Evolutionary conservation across 495 filamentous ascomycete species (phyloP).

Genomic region (Stereocaulon alpinum): DNA sequence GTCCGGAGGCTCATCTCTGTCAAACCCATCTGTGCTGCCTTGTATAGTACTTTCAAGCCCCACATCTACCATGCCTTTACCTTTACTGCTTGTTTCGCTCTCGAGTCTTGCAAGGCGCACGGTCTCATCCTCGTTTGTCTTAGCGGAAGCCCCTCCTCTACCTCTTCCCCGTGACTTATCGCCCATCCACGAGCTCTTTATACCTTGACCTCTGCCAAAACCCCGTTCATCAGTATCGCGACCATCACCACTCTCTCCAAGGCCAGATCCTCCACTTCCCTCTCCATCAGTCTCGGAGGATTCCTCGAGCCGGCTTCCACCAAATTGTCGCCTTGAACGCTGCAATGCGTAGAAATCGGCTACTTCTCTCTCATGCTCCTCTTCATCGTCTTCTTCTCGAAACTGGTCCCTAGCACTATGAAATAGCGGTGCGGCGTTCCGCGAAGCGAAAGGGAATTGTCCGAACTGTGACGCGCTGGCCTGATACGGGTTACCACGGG

Average conservation of each 20-base stretch:
- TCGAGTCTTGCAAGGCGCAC: conserved; percentile 22
- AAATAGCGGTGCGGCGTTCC: conserved; percentile 72
- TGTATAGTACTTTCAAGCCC: conserved; percentile 61
- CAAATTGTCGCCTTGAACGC: conserved; percentile 77
- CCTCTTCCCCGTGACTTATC: conserved; percentile 29
- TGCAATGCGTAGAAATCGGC: conserved; percentile 90
- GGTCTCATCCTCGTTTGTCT: conserved; percentile 26
- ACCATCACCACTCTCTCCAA: conserved; percentile 44
- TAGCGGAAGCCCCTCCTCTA: conserved; percentile 19
- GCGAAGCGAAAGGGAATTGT: conserved; percentile 66
- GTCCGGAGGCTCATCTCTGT: conserved; percentile 49
- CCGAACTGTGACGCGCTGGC: conserved; percentile 53
- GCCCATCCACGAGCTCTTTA: conserved; percentile 46
- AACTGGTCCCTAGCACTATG: conserved; percentile 76
- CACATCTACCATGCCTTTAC: conserved; percentile 74
- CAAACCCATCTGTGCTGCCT: conserved; percentile 31
- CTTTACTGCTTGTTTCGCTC: conserved; percentile 42
- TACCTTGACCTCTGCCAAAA: conserved; percentile 34
- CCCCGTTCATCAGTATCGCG: conserved; percentile 28
- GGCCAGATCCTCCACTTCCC: conserved; percentile 39
- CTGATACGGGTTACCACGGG: conserved; percentile 62
- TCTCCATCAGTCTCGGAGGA: conserved; percentile 72
- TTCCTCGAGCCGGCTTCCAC: conserved; percentile 63
- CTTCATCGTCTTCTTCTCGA: conserved; percentile 80
- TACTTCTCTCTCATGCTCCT: conserved; percentile 82